Conservation (phyloP, 441 rosid species). For the Adansonia madagascariensis region DNA sequence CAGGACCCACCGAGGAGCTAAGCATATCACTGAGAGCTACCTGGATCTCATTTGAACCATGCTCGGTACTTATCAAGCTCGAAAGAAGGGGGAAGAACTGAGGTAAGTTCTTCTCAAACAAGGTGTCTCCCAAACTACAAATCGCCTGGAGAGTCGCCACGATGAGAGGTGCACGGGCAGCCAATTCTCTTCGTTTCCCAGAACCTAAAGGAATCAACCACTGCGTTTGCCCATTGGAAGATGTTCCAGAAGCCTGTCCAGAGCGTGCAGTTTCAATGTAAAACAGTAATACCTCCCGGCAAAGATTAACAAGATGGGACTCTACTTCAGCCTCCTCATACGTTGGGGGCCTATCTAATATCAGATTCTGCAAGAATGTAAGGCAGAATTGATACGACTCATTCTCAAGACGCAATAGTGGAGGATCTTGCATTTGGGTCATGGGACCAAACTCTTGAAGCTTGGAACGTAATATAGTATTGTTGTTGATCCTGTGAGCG, state of each 20-base stretch:
- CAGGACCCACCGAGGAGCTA: slow-evolving; percentile 79
- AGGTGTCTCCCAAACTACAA: slow-evolving; percentile 68
- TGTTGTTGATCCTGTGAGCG: slow-evolving; percentile 81
- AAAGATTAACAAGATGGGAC: slow-evolving; percentile 68
- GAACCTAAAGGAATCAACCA: slow-evolving; percentile 92
- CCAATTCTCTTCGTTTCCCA: slow-evolving; percentile 90
- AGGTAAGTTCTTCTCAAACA: slow-evolving; percentile 76
- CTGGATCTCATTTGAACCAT: slow-evolving; percentile 93
- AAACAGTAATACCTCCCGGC: slow-evolving; percentile 74
- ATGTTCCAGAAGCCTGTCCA: slow-evolving; percentile 51
- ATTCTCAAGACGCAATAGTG: slow-evolving; percentile 89
- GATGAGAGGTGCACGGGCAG: slow-evolving; percentile 92
- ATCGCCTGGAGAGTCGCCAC: slow-evolving; percentile 89
- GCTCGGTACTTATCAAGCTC: slow-evolving; percentile 84
- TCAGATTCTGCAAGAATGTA: slow-evolving; percentile 82
- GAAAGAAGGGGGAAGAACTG: slow-evolving; percentile 79
- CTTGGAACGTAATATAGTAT: slow-evolving; percentile 65
- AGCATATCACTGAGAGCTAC: slow-evolving; percentile 92
- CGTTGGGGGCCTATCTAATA: slow-evolving; percentile 57
- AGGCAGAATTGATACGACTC: slow-evolving; percentile 98
- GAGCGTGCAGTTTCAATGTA: slow-evolving; percentile 63
- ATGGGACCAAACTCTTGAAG: slow-evolving; percentile 87
- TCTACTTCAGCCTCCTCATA: slow-evolving; percentile 69
- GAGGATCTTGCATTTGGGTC: slow-evolving; percentile 99
- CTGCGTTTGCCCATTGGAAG: slow-evolving; percentile 41